Percentiles rank a stretch among this genome's conserved stretches.
Evolutionary conservation across 805 yeast species (phyloP).

Genomic region (Lipomyces oligophaga): DNA sequence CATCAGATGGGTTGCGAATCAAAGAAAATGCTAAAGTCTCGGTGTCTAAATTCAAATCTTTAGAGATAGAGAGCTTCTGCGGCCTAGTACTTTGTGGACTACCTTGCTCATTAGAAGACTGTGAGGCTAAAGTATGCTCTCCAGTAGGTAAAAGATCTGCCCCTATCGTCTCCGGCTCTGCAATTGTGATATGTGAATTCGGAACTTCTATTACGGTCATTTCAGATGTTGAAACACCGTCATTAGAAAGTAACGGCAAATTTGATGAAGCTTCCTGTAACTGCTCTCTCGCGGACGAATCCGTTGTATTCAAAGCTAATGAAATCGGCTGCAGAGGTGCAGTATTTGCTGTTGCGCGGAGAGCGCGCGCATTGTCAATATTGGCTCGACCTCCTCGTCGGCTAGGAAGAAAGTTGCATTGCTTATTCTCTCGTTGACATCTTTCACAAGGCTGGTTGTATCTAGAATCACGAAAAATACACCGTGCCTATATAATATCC

Average conservation of each 20-base stretch:
- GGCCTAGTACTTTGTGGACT: not conserved
- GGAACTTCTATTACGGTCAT: not conserved
- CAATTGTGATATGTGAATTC: not conserved
- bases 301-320: not conserved
- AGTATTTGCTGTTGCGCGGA: not conserved
- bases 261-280: not conserved
- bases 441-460: constrained; percentile 16
- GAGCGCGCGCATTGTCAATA: constrained; percentile 19
- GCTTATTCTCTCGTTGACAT: constrained; percentile 15
- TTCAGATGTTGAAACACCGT: not conserved
- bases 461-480: constrained; percentile 8
- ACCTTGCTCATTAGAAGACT: not conserved
- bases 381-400: constrained; percentile 19
- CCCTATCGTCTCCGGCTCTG: not conserved
- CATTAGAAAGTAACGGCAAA: not conserved
- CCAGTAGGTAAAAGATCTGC: not conserved
- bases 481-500: constrained; percentile 11
- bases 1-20: constrained; percentile 30
- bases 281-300: not conserved
- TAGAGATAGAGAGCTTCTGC: too few relatives aligned
- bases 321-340: not conserved
- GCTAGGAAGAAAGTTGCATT: constrained; percentile 15
- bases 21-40: constrained; percentile 20
- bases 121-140: constrained; percentile 1
- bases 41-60: constrained; percentile 14